Conservation (phyloP, 2,329 filamentous ascomycete species). For the Fusarium sororula region DNA sequence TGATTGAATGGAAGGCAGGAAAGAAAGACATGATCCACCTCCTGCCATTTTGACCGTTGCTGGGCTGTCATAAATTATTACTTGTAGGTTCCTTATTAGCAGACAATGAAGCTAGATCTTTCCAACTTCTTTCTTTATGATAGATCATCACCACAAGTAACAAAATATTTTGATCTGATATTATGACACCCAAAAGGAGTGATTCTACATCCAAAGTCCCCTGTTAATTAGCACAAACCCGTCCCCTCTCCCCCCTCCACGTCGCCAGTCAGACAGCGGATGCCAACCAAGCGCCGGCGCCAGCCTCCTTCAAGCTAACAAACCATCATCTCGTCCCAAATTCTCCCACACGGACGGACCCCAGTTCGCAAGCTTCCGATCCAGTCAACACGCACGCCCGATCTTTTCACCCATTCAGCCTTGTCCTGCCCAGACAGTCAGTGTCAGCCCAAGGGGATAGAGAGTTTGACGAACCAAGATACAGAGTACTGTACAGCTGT, state of each 20-base stretch:
- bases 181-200: conserved; percentile 1
- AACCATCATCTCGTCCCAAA: conserved; percentile 28
- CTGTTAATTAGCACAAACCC: conserved; percentile 28
- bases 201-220: conserved; percentile 3
- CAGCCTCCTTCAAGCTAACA: conserved; percentile 31
- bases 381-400: conserved; percentile 28
- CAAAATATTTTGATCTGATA: not conserved
- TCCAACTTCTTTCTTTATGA: not conserved
- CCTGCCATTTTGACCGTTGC: not conserved
- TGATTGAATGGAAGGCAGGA: conserved; percentile 10
- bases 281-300: conserved; percentile 30
- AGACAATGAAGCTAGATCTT: not conserved
- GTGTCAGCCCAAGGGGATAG: conserved; percentile 33
- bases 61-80: not conserved
- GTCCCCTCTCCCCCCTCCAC: conserved; percentile 15
- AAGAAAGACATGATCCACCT: conserved; percentile 20
- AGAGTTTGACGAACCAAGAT: conserved; percentile 30
- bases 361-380: conserved; percentile 27
- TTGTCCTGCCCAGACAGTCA: conserved; percentile 14
- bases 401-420: conserved; percentile 35
- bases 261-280: conserved; percentile 8
- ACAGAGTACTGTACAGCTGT: conserved; percentile 9
- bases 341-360: conserved; percentile 26
- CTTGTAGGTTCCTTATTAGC: not conserved
- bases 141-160: not conserved